These are phyloP conservation scores for Musa balbisiana DNA, from an alignment of 202 grass and related monocot genomes.

Conservation along the genomic window DNA sequence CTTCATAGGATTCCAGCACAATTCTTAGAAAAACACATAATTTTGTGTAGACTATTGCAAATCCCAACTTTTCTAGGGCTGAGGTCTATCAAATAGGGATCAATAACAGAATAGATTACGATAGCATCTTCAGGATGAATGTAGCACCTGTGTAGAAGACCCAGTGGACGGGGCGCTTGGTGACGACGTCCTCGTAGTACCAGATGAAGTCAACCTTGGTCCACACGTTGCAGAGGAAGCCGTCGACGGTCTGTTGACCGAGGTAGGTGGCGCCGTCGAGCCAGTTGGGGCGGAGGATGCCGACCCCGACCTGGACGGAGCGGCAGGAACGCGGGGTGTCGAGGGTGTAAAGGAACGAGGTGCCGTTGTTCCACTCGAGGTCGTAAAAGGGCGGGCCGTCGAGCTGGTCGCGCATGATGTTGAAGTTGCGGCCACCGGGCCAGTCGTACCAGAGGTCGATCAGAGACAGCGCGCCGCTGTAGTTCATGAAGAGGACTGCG, in stretches of 20 bases:
- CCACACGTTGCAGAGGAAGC: constrained; percentile 22
- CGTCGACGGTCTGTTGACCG: constrained; percentile 4
- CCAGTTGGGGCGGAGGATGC: constrained; percentile 19
- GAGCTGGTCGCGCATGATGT: constrained; percentile 47
- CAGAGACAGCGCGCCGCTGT: constrained; percentile 43
- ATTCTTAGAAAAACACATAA: neutral
- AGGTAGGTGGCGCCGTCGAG: constrained; percentile 17
- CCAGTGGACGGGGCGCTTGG: constrained; percentile 14
- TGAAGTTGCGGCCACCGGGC: constrained; percentile 60
- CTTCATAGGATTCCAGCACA: neutral
- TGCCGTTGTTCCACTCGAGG: constrained; percentile 19
- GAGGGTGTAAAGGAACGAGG: constrained; percentile 3
- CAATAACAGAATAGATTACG: neutral
- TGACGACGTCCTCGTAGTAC: constrained; percentile 19
- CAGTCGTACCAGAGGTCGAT: constrained; percentile 94
- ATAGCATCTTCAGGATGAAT: neutral
- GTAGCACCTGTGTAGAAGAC: constrained; percentile 8
- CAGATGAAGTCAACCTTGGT: constrained; percentile 21
- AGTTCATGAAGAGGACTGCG: constrained; percentile 59
- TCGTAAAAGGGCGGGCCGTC: neutral
- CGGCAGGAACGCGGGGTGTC: constrained; percentile 4
- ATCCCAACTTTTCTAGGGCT: neutral
- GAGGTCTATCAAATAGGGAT: neutral
- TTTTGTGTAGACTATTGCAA: neutral
- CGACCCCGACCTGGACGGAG: neutral